Percentiles rank a stretch among this genome's conserved stretches.
Conservation (phyloP, 106 monocot genomes). For the Xerophyta viscosa region DNA sequence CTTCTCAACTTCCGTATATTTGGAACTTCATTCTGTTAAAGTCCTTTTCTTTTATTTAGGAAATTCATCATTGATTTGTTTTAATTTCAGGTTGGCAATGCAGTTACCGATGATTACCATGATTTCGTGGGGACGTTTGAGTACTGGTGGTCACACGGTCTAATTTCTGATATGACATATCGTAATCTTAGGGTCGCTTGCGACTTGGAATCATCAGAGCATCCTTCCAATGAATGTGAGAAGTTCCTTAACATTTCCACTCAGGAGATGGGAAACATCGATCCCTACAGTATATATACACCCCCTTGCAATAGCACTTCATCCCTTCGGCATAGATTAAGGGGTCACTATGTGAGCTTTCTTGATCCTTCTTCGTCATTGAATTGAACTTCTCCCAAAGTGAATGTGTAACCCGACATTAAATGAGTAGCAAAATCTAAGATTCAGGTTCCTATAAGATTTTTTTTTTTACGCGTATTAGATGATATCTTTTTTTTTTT, state of each 20-base stretch:
- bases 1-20: too few species aligned
- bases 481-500: too few species aligned
- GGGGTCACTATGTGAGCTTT: slow-evolving; percentile 79
- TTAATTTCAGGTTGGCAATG: slow-evolving; percentile 85
- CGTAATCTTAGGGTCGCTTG: slow-evolving; percentile 34
- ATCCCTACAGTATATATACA: slow-evolving; percentile 84
- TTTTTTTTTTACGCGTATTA: too few species aligned
- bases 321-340: slow-evolving; percentile 26
- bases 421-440: too few species aligned
- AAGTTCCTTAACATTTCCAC: slow-evolving; percentile 25
- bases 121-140: slow-evolving; percentile 79
- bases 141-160: slow-evolving; percentile 95
- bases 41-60: neutral
- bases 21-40: neutral
- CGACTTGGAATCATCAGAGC: slow-evolving; percentile 20
- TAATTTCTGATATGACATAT: slow-evolving; percentile 72
- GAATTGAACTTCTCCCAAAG: too few species aligned
- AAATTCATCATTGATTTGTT: too few species aligned
- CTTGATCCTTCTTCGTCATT: neutral
- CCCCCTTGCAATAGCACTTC: slow-evolving; percentile 36
- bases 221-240: slow-evolving; percentile 39
- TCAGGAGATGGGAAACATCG: slow-evolving; percentile 59
- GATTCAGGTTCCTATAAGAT: too few species aligned
- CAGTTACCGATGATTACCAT: slow-evolving; percentile 68
- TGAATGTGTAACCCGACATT: too few species aligned